A percentile compares a stretch with the other conserved stretches of the same genome.
Conservation (phyloP, 2,329 filamentous ascomycete genomes). For the Tympanopsis confertula region DNA sequence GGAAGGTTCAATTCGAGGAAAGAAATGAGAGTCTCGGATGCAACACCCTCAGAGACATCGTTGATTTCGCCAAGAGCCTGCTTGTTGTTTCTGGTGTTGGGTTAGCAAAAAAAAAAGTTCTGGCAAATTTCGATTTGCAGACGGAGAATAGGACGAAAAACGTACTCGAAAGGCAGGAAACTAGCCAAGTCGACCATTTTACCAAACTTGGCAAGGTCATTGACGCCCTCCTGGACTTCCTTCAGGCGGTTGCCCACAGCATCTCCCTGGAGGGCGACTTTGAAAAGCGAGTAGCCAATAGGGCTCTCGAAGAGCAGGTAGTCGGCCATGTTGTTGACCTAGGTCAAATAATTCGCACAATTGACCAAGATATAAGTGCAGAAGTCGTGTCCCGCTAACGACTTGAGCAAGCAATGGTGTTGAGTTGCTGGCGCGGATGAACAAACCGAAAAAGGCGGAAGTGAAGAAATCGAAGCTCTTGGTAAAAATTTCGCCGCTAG, state of each 20-base stretch:
- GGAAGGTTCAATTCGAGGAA: slow-evolving; percentile 91
- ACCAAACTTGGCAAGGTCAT: slow-evolving; percentile 83
- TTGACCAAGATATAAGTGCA: too few relatives aligned
- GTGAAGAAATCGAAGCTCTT: too few relatives aligned
- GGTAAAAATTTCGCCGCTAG: too few relatives aligned
- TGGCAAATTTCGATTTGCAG: too few relatives aligned
- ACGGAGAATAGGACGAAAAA: slow-evolving; percentile 6
- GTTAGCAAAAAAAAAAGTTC: not conserved
- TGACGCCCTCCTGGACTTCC: slow-evolving; percentile 78
- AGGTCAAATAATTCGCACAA: too few relatives aligned
- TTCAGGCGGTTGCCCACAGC: slow-evolving; percentile 82
- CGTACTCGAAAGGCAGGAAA: slow-evolving; percentile 87
- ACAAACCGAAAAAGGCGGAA: too few relatives aligned
- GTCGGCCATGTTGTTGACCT: slow-evolving; percentile 48
- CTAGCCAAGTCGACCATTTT: slow-evolving; percentile 92
- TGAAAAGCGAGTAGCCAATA: slow-evolving; percentile 93
- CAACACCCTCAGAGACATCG: slow-evolving; percentile 85
- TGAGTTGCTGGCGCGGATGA: too few relatives aligned
- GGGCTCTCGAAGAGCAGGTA: slow-evolving; percentile 88
- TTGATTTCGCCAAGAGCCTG: slow-evolving; percentile 93
- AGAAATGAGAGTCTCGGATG: slow-evolving; percentile 80
- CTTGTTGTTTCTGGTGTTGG: slow-evolving; percentile 50
- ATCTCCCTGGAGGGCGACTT: slow-evolving; percentile 82
- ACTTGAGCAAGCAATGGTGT: too few relatives aligned
- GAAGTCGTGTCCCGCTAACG: too few relatives aligned